phyloP scores from a whole-genome alignment of 2,329 filamentous ascomycete species.

The Colletotrichum viniferum region DNA sequence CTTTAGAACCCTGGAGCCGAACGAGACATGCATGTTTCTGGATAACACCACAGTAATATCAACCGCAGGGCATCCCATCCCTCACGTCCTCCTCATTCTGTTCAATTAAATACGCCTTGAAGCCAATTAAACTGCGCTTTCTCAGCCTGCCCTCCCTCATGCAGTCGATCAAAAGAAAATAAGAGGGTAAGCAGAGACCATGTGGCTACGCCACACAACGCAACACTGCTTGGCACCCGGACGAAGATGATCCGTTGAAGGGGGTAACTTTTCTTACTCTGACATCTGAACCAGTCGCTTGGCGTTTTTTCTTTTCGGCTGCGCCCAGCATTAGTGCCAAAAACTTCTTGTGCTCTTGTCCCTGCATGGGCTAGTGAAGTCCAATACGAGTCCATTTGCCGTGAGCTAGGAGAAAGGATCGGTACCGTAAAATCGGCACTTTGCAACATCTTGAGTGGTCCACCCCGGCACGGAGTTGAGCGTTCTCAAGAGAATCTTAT shows the following conservation, averaged over 20 bases:
- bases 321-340: not conserved
- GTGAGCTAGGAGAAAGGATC: not conserved
- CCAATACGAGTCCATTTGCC: not conserved
- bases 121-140: not conserved
- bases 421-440: not conserved
- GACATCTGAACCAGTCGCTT: not conserved
- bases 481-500: not conserved
- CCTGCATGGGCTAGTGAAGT: not conserved
- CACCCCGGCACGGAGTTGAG: not conserved
- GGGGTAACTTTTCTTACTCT: not conserved
- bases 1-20: not conserved
- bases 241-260: not conserved
- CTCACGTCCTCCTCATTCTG: not conserved
- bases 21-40: not conserved
- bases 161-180: not conserved
- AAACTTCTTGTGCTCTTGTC: not conserved
- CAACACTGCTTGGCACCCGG: not conserved
- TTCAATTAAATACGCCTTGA: not conserved
- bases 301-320: not conserved
- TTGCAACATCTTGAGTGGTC: not conserved
- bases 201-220: not conserved
- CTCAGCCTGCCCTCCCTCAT: not conserved
- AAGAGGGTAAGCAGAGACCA: not conserved
- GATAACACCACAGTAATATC: not conserved
- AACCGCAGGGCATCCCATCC: not conserved